These are phyloP conservation scores for Pyrenophora graminea DNA, from an alignment of 2,329 filamentous ascomycete species.

Conservation along the genomic window DNA sequence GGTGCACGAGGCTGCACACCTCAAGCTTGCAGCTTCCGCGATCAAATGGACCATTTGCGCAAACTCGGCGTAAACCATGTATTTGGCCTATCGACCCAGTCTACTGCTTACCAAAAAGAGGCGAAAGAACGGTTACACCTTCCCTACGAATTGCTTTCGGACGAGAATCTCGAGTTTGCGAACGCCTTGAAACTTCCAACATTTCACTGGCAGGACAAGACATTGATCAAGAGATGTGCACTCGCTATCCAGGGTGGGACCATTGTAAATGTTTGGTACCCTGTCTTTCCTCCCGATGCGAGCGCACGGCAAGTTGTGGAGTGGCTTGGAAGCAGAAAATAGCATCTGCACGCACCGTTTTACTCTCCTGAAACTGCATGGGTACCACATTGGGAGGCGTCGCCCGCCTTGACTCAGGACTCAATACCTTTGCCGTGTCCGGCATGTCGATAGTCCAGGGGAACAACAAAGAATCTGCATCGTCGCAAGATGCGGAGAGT, in stretches of 20 bases:
- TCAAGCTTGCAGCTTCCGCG: constrained; percentile 52
- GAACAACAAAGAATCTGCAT: neutral
- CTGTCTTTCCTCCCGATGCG: constrained; percentile 49
- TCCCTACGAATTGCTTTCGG: constrained; percentile 49
- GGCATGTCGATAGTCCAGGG: constrained; percentile 5
- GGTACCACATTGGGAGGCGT: constrained; percentile 19
- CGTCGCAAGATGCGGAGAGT: neutral
- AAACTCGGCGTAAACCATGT: constrained; percentile 32
- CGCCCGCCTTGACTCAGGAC: constrained; percentile 25
- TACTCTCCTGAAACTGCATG: constrained; percentile 29
- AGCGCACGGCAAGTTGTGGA: constrained; percentile 47
- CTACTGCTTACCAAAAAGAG: constrained; percentile 48
- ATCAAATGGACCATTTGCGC: constrained; percentile 27
- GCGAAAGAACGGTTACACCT: constrained; percentile 46
- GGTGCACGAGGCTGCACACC: constrained; percentile 51
- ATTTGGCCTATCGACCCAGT: constrained; percentile 49
- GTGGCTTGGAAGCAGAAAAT: constrained; percentile 37
- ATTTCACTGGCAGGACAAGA: constrained; percentile 47
- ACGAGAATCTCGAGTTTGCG: constrained; percentile 45
- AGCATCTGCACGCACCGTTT: constrained; percentile 25
- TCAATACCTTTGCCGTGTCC: neutral
- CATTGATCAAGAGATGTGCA: constrained; percentile 46
- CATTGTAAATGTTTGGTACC: constrained; percentile 50
- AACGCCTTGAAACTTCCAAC: constrained; percentile 45
- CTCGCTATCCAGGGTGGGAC: constrained; percentile 48